Percentiles rank a stretch among this genome's conserved stretches.
Evolutionary conservation across 116 monocot genomes (phyloP).

Genomic region (Papilionanthe hybrid): DNA sequence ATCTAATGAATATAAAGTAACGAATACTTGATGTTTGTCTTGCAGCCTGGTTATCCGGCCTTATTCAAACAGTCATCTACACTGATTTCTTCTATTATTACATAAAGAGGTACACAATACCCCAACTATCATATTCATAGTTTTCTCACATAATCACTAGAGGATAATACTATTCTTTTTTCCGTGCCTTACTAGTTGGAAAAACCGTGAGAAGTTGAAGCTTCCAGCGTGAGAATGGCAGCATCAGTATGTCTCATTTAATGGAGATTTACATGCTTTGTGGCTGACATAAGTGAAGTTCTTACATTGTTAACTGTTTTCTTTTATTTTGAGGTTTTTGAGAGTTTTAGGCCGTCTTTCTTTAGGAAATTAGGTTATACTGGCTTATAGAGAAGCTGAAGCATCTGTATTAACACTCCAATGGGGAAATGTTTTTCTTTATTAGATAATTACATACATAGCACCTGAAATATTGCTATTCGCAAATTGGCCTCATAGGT

Average conservation of each 20-base stretch:
- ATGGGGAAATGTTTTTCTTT: neutral
- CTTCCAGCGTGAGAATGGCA: conserved; percentile 5
- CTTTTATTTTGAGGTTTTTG: neutral
- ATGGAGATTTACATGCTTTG: neutral
- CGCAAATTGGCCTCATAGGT: too few species aligned
- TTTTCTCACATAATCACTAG: neutral
- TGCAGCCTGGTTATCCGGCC: conserved; percentile 11
- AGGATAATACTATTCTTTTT: neutral
- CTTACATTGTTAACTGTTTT: neutral
- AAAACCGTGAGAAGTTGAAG: conserved; percentile 3
- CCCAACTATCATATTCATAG: neutral
- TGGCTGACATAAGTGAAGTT: neutral
- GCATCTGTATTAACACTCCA: neutral
- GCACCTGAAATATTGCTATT: too few species aligned
- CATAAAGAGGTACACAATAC: conserved; percentile 3
- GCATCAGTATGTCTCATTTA: neutral
- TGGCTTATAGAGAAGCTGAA: neutral
- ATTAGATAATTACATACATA: too few species aligned
- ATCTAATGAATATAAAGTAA: too few species aligned
- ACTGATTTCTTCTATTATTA: conserved; percentile 16
- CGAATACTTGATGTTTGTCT: neutral
- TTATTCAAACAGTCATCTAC: conserved; percentile 10
- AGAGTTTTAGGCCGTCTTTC: neutral
- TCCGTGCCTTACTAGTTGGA: neutral
- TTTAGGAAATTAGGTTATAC: neutral